Evolutionary conservation across 257 asterid species (phyloP).

Genomic region (Cynanchum wilfordii): DNA sequence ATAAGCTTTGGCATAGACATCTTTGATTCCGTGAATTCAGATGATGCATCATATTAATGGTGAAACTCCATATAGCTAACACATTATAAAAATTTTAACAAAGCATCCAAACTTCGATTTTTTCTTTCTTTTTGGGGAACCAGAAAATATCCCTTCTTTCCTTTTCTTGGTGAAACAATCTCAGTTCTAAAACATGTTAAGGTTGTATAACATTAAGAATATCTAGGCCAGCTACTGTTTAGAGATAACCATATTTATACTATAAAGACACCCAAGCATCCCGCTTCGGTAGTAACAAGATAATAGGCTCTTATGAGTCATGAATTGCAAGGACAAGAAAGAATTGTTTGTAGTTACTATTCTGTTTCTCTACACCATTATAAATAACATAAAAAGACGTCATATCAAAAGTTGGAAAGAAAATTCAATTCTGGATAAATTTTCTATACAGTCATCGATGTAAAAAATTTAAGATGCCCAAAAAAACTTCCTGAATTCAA

Average conservation of each 20-base stretch:
- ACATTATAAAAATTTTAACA: neutral
- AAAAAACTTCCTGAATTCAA: neutral
- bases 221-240: neutral
- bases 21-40: neutral
- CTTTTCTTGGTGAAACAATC: neutral
- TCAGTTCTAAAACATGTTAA: neutral
- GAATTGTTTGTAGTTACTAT: neutral
- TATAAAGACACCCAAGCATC: neutral
- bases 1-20: neutral
- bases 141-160: no score
- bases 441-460: neutral
- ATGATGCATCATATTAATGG: neutral
- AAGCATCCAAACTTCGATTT: neutral
- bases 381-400: neutral
- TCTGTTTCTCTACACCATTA: neutral
- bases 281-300: neutral
- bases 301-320: neutral
- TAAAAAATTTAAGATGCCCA: neutral
- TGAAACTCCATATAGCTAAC: neutral
- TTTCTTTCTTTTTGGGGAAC: neutral
- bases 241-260: neutral
- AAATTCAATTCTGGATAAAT: neutral
- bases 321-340: neutral
- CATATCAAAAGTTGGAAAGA: neutral
- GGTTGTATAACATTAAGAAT: neutral